A percentile compares a stretch with the other conserved stretches of the same genome.
Conservation (phyloP, 441 rosid genomes). For the Melastoma candidum region DNA sequence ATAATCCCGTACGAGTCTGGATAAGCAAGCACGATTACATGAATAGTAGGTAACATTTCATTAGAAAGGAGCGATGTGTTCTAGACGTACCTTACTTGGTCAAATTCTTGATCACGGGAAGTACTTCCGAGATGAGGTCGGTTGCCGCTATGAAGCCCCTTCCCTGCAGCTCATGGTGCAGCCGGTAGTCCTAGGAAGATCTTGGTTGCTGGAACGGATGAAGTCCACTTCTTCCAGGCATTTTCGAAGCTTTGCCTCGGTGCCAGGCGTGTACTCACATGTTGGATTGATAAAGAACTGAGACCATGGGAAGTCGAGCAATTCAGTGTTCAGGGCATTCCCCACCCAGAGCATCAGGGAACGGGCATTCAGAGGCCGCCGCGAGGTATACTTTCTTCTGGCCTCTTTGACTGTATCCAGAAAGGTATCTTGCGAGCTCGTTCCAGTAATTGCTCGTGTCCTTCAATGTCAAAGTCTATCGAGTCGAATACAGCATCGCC, state of each 20-base stretch:
- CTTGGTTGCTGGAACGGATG: not conserved
- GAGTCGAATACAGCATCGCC: constrained; percentile 9
- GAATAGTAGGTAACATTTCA: no score
- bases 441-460: not conserved
- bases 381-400: not conserved
- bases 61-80: no score
- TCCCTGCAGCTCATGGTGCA: not conserved
- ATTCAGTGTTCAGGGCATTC: not conserved
- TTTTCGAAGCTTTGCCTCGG: not conserved
- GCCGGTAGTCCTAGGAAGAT: constrained; percentile 4
- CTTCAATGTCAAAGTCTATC: constrained; percentile 6
- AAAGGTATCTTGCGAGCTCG: not conserved
- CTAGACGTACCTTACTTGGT: not conserved
- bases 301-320: not conserved
- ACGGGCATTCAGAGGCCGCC: constrained; percentile 4
- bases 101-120: constrained; percentile 1
- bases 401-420: not conserved
- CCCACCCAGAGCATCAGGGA: not conserved
- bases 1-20: no score
- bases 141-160: constrained; percentile 1
- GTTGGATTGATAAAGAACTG: not conserved
- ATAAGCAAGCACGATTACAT: no score
- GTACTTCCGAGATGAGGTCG: not conserved
- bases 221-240: constrained; percentile 1
- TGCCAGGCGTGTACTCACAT: not conserved